A percentile compares a stretch with the other conserved stretches of the same genome.
Conservation (phyloP, 2,329 filamentous ascomycete species). For the Colletotrichum acutatum region DNA sequence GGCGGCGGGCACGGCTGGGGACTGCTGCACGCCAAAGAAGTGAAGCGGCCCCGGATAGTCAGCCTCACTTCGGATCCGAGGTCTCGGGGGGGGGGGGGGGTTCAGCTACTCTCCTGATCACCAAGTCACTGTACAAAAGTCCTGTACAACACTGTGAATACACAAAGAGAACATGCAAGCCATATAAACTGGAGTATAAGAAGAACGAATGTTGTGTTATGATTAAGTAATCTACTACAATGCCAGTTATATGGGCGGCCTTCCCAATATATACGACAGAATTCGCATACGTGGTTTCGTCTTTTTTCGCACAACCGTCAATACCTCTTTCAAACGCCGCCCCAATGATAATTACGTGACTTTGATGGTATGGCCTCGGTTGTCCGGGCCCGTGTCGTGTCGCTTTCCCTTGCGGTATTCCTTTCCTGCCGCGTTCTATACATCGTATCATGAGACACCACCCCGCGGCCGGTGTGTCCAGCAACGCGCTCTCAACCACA, state of each 20-base stretch:
- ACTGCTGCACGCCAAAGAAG: conserved; percentile 65
- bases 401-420: conserved; percentile 19
- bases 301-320: conserved; percentile 21
- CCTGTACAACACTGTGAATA: not conserved
- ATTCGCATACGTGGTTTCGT: not conserved
- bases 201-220: not conserved
- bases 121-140: too few species aligned
- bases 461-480: conserved; percentile 2
- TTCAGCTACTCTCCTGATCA: too few species aligned
- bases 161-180: not conserved
- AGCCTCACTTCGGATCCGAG: not conserved
- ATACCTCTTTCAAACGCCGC: conserved; percentile 36
- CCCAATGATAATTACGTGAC: conserved; percentile 35
- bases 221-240: conserved; percentile 35
- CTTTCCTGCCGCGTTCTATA: conserved; percentile 30
- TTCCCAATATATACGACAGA: conserved; percentile 33
- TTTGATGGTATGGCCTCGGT: conserved; percentile 2
- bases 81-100: not conserved
- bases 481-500: not conserved
- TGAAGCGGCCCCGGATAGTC: conserved; percentile 18
- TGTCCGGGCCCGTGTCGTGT: conserved; percentile 21
- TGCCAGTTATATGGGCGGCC: conserved; percentile 30
- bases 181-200: not conserved
- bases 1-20: conserved; percentile 58
- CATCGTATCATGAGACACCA: conserved; percentile 15